These are phyloP conservation scores for Tricholoma hemisulphureum DNA, from an alignment of 768 basidiomycete species.

Conservation along the genomic window DNA sequence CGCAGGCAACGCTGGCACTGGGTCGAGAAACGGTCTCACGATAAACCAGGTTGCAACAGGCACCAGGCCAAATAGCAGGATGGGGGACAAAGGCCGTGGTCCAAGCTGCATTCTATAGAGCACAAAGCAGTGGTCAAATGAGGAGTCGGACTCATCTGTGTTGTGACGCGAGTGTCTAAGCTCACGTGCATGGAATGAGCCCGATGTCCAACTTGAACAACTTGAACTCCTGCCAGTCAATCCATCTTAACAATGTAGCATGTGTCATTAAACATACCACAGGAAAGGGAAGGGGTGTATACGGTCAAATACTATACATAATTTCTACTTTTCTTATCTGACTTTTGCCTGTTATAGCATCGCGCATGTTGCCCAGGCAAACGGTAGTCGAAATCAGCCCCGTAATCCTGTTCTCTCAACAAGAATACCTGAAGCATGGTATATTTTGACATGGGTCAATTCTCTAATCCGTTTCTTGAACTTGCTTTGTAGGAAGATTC, in stretches of 20 bases:
- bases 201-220: slow-evolving; percentile 1
- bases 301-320: slow-evolving; percentile 40
- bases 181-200: slow-evolving; percentile 12
- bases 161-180: slow-evolving; percentile 1
- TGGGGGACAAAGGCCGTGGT: slow-evolving; percentile 50
- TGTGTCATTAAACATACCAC: slow-evolving; percentile 45
- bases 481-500: slow-evolving; percentile 33
- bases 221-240: slow-evolving; percentile 21
- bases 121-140: slow-evolving; percentile 1
- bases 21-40: slow-evolving; percentile 66
- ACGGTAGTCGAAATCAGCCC: slow-evolving; percentile 84
- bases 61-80: slow-evolving; percentile 56
- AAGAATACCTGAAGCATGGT: slow-evolving; percentile 70
- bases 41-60: slow-evolving; percentile 76
- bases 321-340: neutral
- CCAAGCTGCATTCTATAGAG: slow-evolving; percentile 23
- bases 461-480: neutral
- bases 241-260: slow-evolving; percentile 45
- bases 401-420: slow-evolving; percentile 68
- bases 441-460: slow-evolving; percentile 4
- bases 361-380: slow-evolving; percentile 50
- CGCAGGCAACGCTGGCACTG: slow-evolving; percentile 65
- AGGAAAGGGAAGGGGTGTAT: slow-evolving; percentile 63
- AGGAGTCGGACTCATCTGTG: neutral
- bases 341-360: slow-evolving; percentile 34